These are phyloP conservation scores for Apophysomyces sp. DNA, from an alignment of 371 early-diverging fungal genomes.

Conservation along the genomic window DNA sequence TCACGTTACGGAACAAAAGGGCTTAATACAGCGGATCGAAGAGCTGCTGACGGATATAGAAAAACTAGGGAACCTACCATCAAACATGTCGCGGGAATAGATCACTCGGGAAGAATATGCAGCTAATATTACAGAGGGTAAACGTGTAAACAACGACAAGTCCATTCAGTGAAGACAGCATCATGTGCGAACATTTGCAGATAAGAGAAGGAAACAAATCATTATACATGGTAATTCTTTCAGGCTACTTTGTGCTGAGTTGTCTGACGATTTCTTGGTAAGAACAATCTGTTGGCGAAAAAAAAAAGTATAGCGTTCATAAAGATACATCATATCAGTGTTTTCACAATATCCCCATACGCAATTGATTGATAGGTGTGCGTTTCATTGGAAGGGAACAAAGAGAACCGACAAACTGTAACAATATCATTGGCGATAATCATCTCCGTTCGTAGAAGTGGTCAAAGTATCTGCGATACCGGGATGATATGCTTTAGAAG, in stretches of 20 bases:
- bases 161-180: no score
- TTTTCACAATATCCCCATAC: constrained; percentile 25
- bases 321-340: constrained; percentile 10
- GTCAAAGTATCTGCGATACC: constrained; percentile 31
- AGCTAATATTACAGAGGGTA: no score
- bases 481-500: constrained; percentile 33
- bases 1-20: not conserved
- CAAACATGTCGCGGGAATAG: not conserved
- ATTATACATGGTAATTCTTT: constrained; percentile 11
- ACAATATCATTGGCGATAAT: not conserved
- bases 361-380: constrained; percentile 42
- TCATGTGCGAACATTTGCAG: no score
- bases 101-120: not conserved
- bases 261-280: constrained; percentile 19
- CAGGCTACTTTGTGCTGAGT: constrained; percentile 24
- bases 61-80: not conserved
- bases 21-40: not conserved
- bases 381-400: constrained; percentile 36
- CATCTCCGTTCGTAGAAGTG: constrained; percentile 15
- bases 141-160: no score
- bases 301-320: constrained; percentile 21
- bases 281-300: constrained; percentile 19
- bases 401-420: not conserved
- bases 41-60: not conserved
- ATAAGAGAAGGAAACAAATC: constrained; percentile 13